These are phyloP conservation scores for Xylaria acuta DNA, from an alignment of 495 filamentous ascomycete genomes.

Conservation along the genomic window DNA sequence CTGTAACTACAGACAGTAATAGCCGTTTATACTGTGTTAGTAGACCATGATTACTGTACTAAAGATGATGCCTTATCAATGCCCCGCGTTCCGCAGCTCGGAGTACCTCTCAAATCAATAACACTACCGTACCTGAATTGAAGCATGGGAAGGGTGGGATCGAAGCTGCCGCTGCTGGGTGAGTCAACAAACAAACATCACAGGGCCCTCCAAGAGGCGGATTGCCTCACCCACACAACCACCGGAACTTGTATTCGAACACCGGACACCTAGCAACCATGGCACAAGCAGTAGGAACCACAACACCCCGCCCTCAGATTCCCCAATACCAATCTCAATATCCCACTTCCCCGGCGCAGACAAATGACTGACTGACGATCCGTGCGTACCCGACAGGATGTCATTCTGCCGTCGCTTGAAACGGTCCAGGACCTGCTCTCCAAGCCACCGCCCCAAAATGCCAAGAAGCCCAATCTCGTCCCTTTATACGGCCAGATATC, in stretches of 20 bases:
- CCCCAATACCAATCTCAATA: neutral
- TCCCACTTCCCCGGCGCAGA: neutral
- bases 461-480: slow-evolving; percentile 71
- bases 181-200: slow-evolving; percentile 22
- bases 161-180: slow-evolving; percentile 7
- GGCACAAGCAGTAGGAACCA: slow-evolving; percentile 43
- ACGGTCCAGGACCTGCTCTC: slow-evolving; percentile 40
- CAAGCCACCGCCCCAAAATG: slow-evolving; percentile 27
- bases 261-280: slow-evolving; percentile 24
- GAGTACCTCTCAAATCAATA: slow-evolving; percentile 1
- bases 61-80: slow-evolving; percentile 13
- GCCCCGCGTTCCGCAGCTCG: slow-evolving; percentile 21
- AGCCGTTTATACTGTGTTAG: neutral
- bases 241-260: neutral
- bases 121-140: neutral
- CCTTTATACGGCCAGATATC: slow-evolving; percentile 86
- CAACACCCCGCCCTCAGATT: neutral
- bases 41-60: slow-evolving; percentile 6
- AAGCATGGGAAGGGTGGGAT: slow-evolving; percentile 4
- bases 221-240: slow-evolving; percentile 24
- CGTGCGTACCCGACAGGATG: slow-evolving; percentile 31
- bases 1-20: neutral
- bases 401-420: slow-evolving; percentile 42
- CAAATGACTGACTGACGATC: slow-evolving; percentile 21
- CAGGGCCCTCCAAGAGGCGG: neutral